Base-by-base conservation (phyloP, 1,284 basidiomycete genomes). In the Mycosarcoma mackinlayi region DNA sequence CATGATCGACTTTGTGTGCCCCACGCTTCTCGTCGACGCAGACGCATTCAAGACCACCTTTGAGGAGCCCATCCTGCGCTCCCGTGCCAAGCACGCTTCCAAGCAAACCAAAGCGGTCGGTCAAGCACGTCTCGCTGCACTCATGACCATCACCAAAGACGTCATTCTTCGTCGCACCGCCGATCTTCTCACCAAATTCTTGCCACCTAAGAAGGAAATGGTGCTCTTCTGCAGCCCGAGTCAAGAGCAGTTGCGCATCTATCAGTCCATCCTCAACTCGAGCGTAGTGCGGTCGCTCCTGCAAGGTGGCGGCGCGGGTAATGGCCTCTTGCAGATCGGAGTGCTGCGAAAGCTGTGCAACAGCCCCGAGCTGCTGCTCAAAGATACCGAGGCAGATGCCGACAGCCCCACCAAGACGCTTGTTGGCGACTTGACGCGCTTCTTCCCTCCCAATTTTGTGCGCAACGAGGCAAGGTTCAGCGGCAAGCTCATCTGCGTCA, bases 1-100 rank as follows among this genome's bases (percentile, higher is more conserved):
- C 5, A 98, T 98, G 94, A 89, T 92, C 40, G 90, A 97, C 67
- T 98, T 98, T 81, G 93, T 93, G 79, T 95, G 94, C 81, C 94
- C 94, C 18, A 91, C 91, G 19, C 83, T 96, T 16, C 87, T 98
- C 30, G 92, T 75, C 27, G 45, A 48, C 21, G 69, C 67, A 45
- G 49, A 55, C 6, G 59, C 47, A 39, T 83, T 83, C 67, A 80
- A 84, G 62, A 69, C 56, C 25, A 87, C 92, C 5, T 98, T 93
- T 77, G 95, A 98, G 82, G 87, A 84, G 24, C 93, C 94, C 0
- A 98, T 98, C 76, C 83, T 96, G 51, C 92, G 90, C 76, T 92
- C 93, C 74, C 88, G 95, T 38, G 87, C 89, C 16, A 92, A 92
- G 1, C 89, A 89, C 51, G 90, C 90, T 56, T 87, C 89, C 2